Conservation (phyloP, 2,329 filamentous ascomycete genomes). For the Xylaria sp. region DNA sequence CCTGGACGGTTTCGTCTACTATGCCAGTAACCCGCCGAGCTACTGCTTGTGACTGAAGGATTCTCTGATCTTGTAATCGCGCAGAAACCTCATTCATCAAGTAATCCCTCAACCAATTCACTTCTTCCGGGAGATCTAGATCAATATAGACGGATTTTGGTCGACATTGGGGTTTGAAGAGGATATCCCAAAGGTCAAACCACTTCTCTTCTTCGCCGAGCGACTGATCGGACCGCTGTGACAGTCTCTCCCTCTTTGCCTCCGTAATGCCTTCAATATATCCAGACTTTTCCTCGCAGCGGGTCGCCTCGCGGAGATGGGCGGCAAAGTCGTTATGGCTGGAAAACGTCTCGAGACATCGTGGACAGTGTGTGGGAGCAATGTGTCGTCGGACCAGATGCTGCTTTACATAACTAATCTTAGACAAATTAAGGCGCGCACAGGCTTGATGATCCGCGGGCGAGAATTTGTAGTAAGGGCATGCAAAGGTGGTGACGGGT, state of each 20-base stretch:
- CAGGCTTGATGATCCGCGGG: constrained; percentile 9
- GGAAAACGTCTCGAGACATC: constrained; percentile 6
- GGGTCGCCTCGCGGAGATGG: neutral
- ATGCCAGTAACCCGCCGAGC: neutral
- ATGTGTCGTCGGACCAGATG: constrained; percentile 23
- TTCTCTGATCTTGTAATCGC: no score
- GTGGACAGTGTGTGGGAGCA: constrained; percentile 10
- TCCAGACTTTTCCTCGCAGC: neutral
- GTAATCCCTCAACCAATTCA: constrained; percentile 15
- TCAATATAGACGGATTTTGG: constrained; percentile 7
- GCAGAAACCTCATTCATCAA: neutral
- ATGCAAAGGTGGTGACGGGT: constrained; percentile 21
- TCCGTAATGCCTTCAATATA: constrained; percentile 14
- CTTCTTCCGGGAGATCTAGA: constrained; percentile 19
- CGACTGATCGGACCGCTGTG: constrained; percentile 15
- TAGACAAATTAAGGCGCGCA: constrained; percentile 18
- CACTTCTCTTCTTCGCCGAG: constrained; percentile 6
- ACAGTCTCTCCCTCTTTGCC: neutral
- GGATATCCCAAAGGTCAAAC: constrained; percentile 10
- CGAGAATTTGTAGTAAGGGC: constrained; percentile 10
- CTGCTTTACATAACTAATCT: constrained; percentile 29
- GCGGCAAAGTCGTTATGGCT: neutral
- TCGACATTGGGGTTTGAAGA: constrained; percentile 13
- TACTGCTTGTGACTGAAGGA: neutral
- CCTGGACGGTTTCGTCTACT: neutral